Base-by-base conservation (phyloP, 2,329 filamentous ascomycete species). In the Colletotrichum eleusines region DNA sequence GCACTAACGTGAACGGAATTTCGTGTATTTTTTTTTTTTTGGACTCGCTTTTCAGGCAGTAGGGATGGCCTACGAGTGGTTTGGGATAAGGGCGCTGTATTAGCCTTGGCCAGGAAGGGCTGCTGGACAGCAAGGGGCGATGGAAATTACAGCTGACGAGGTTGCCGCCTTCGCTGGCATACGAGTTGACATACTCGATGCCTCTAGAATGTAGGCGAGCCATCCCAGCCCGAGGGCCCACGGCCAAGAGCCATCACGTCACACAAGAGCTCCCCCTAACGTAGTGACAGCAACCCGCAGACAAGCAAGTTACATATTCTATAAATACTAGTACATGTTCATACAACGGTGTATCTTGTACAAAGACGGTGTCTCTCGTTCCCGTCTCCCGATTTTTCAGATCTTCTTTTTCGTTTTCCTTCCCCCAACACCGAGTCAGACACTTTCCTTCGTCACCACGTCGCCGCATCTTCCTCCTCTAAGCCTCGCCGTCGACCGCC, bases 271-370 rank as follows among this genome's bases (percentile, higher is more conserved):
- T 46, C 16, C 18, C 9, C 26, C 28, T 2, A 11, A 46, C 8
- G 23, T 61, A 51, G 46, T 40, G 44, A 51, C 44, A 62, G 38
- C 50, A 44, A 38, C 44, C 58, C n/a, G 9, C 33, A 35, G 31
- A 31, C 31, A 51, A 51, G 33, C 46, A 40, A 20, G 31, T 44
- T 35, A 33, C 33, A 26, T 20, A 28, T 31, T 40, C 35, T 51
- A 62, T 26, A 40, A 50, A 62, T 62, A 62, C 59, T 62, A 46
- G 44, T 62, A 62, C 59, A 62, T 62, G 59, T 62, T 62, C 59
- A 51, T 62, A 62, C 59, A 62, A 28, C 46, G 44, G 44, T 62
- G 46, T 51, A 38, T 62, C 46, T 62, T 51, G 59, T 62, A 62
- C 59, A 62, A 50, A 61, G 31, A 51, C 44, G 33, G 18, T 35